Evolutionary conservation across 2,329 filamentous ascomycete genomes (phyloP), one percentile per base, ranked within the genome.

Genomic region (Phaeoacremonium minimum): DNA sequence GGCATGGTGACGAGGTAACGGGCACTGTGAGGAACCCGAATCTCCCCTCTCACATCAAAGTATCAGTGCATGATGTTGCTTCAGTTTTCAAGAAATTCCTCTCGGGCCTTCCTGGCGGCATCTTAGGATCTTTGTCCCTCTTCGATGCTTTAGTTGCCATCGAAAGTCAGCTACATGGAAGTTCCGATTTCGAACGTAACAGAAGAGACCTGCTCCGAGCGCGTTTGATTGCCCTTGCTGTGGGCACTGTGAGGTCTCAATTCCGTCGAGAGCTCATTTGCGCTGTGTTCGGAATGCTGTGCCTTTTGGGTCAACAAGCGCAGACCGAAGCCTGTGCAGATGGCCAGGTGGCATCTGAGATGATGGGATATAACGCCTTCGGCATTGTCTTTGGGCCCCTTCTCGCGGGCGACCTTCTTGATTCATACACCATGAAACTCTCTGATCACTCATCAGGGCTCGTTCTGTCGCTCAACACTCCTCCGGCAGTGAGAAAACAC

Each of bases 41-140:
- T 28, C 60, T 85, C 2, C 81, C 82, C 4, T 54, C 58, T 3
- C 77, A 83, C 46, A 77, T 85, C 42, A 67, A 68, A 26, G 73
- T 66, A 32, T 69, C 73, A 6, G 65, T 77, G 4, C 77, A 85
- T 42, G 82, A 85, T 56, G 73, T 85, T 18, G 80, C 80, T 3
- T 80, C 78, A 3, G 69, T 76, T 1, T 84, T 86, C 57, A 85
- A 85, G 48, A 72, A 69, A 11, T 64, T 86, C n/a, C 60, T 86
- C 1, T 68, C 71, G 0, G 74, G 75, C 1, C 53, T 86, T 1
- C 80, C 80, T 0, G 80, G 80, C 0, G 82, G 82, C 0, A 78
- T 86, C 28, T 60, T 86, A 1, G 82, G 82, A 4, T 80, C 77
- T 1, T 49, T 83, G 12, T 54, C 66, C 2, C 53, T 84, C 1